These are phyloP conservation scores for Lentinula boryana DNA, from an alignment of 768 basidiomycete genomes.

Conservation along the genomic window DNA sequence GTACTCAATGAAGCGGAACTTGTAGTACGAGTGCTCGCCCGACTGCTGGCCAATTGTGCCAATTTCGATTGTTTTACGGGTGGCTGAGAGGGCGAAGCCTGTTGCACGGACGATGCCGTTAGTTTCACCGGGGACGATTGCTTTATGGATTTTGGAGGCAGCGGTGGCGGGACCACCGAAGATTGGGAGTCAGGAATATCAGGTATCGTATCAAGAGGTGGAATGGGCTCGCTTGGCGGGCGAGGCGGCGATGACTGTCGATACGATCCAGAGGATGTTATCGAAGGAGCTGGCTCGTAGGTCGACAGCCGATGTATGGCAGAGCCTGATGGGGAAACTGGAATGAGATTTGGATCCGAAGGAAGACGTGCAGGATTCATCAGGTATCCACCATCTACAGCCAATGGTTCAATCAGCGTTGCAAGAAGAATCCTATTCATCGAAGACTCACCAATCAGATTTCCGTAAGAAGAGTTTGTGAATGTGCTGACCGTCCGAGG, in stretches of 20 bases:
- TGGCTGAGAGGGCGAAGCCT: slow-evolving; percentile 15
- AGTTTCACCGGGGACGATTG: slow-evolving; percentile 26
- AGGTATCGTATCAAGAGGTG: slow-evolving; percentile 42
- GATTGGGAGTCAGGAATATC: slow-evolving; percentile 43
- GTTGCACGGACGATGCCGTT: background rate
- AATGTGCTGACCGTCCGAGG: slow-evolving; percentile 32
- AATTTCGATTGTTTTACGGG: slow-evolving; percentile 56
- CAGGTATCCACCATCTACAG: slow-evolving; percentile 1
- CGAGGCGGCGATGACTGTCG: slow-evolving; percentile 29
- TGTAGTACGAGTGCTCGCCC: slow-evolving; percentile 45
- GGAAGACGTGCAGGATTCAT: background rate
- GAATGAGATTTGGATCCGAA: slow-evolving; percentile 51
- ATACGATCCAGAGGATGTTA: slow-evolving; percentile 33
- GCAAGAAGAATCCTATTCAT: background rate
- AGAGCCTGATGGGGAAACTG: slow-evolving; percentile 62
- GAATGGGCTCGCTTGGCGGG: slow-evolving; percentile 37
- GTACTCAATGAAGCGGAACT: slow-evolving; percentile 53
- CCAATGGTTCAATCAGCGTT: slow-evolving; percentile 4
- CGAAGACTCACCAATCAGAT: slow-evolving; percentile 44
- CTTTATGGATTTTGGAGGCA: slow-evolving; percentile 21
- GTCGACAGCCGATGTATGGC: slow-evolving; percentile 56
- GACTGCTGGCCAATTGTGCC: slow-evolving; percentile 60
- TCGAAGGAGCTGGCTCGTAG: slow-evolving; percentile 53
- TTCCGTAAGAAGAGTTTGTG: slow-evolving; percentile 58
- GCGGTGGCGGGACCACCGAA: background rate